Evolutionary conservation across 345 rosid genomes (phyloP).

Genomic region (Moricandia arvensis): DNA sequence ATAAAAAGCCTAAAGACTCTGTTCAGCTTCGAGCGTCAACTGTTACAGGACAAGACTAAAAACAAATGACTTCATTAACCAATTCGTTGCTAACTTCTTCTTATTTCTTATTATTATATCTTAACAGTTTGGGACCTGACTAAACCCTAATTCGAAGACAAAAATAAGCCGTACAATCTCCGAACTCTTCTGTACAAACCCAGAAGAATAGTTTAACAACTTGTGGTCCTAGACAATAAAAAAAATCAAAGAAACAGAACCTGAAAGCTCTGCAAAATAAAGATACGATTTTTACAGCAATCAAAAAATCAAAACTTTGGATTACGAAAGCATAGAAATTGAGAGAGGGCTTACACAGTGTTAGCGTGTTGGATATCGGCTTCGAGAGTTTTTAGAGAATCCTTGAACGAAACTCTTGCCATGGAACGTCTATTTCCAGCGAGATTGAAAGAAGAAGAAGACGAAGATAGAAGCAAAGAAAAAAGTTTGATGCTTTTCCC

Average conservation of each 20-base stretch:
- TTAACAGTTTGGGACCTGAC: not conserved
- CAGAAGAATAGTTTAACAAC: not conserved
- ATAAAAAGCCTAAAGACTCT: not conserved
- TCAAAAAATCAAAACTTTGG: slow-evolving; percentile 17
- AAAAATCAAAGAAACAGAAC: slow-evolving; percentile 3
- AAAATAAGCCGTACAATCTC: slow-evolving; percentile 4
- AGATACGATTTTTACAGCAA: not conserved
- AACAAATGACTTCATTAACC: not conserved
- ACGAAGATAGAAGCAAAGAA: not conserved
- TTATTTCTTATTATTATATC: not conserved
- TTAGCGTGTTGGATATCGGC: slow-evolving; percentile 94
- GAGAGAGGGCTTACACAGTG: slow-evolving; percentile 57
- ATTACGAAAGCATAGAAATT: not conserved
- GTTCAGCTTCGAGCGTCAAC: slow-evolving; percentile 6
- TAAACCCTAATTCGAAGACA: slow-evolving; percentile 5
- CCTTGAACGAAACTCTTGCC: slow-evolving; percentile 78
- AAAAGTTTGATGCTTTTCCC: not conserved
- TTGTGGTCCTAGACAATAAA: slow-evolving; percentile 19
- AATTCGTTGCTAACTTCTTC: slow-evolving; percentile 1
- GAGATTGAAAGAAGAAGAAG: not conserved
- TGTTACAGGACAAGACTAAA: slow-evolving; percentile 10
- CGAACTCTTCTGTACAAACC: not conserved
- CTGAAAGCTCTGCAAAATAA: slow-evolving; percentile 2
- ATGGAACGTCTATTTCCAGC: slow-evolving; percentile 43
- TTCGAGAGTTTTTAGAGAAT: slow-evolving; percentile 87